Evolutionary conservation across 352 stramenopile genomes (phyloP).

Genomic region (Halophytophthora batemanensis): DNA sequence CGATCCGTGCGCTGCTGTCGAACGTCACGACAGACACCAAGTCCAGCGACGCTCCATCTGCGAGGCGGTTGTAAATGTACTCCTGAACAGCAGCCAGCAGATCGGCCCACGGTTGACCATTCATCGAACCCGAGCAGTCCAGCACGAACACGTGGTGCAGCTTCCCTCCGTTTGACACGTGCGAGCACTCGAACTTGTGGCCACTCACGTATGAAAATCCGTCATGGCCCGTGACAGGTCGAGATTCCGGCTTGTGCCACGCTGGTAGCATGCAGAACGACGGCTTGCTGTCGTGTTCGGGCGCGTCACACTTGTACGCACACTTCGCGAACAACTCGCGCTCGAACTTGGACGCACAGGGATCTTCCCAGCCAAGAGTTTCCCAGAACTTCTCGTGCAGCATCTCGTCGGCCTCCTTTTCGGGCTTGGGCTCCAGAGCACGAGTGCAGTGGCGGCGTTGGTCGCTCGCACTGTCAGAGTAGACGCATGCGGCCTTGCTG

Average conservation of each 20-base stretch:
- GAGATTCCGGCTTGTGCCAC: slow-evolving; percentile 47
- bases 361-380: slow-evolving; percentile 71
- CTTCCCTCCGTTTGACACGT: slow-evolving; percentile 42
- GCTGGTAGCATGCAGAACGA: slow-evolving; percentile 64
- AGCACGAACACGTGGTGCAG: slow-evolving; percentile 82
- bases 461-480: slow-evolving; percentile 41
- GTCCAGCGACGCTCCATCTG: slow-evolving; percentile 45
- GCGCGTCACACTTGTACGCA: slow-evolving; percentile 64
- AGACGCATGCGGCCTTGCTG: slow-evolving; percentile 37
- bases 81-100: slow-evolving; percentile 55
- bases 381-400: slow-evolving; percentile 79
- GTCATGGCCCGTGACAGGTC: slow-evolving; percentile 28
- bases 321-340: slow-evolving; percentile 68
- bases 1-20: slow-evolving; percentile 33
- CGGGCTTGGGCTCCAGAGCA: slow-evolving; percentile 46
- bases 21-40: slow-evolving; percentile 81
- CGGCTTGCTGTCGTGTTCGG: slow-evolving; percentile 51
- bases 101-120: slow-evolving; percentile 47
- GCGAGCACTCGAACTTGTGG: slow-evolving; percentile 77
- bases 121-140: slow-evolving; percentile 79
- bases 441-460: slow-evolving; percentile 70
- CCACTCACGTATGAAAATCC: slow-evolving; percentile 55
- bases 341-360: slow-evolving; percentile 52
- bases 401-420: slow-evolving; percentile 60
- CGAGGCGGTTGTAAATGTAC: slow-evolving; percentile 69